Evolutionary conservation across 169 alveolate species (phyloP), one percentile per base, ranked within the genome.

Genomic region (Plasmodium chabaudi): DNA sequence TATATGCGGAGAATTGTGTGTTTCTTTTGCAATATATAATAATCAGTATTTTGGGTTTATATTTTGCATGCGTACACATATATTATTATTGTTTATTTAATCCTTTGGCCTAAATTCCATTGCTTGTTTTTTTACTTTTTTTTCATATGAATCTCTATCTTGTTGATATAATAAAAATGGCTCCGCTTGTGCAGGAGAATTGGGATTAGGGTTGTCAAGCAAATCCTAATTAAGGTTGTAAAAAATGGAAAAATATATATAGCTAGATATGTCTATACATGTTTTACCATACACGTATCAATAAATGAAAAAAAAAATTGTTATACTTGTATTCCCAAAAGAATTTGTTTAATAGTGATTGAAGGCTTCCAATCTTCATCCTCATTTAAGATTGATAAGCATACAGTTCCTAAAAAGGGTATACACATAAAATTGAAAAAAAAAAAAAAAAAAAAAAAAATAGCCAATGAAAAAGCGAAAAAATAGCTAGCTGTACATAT

Each of bases 351-450:
- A 79, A 99, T 96, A 10, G 99, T 98, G 79, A 99, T 98, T 13
- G 99, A 97, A n/a, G 99, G 99, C 93, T 97, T 98, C 99, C 99
- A 99, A 77, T 98, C 99, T 96, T 98, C 99, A 92, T 99, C 99
- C 94, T 99, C 99, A 91, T 97, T 98, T n/a, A 99, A 93, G 71
- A 99, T 99, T 23, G 99, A 96, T 51, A 98, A 95, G 71, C 99
- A 98, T 21, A 98, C 99, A 12, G 99, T 98, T 6, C 89, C 89
- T 79, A 39, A 10, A 21, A 9, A 13, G 59, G 23, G 59, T 51
- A 51, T 34, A 34, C 42, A 3, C 42, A 27, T 27, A 34, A 34
- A 51, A 51, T 51, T 23, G 27, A 19, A 17, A 59, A 44, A 57
- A 77, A 23, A 39, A 17, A 47, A 17, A 21, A 46, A 12, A 56